Evolutionary conservation across 2,329 filamentous ascomycete species (phyloP).

Genomic region (Ophiobolus disseminans): DNA sequence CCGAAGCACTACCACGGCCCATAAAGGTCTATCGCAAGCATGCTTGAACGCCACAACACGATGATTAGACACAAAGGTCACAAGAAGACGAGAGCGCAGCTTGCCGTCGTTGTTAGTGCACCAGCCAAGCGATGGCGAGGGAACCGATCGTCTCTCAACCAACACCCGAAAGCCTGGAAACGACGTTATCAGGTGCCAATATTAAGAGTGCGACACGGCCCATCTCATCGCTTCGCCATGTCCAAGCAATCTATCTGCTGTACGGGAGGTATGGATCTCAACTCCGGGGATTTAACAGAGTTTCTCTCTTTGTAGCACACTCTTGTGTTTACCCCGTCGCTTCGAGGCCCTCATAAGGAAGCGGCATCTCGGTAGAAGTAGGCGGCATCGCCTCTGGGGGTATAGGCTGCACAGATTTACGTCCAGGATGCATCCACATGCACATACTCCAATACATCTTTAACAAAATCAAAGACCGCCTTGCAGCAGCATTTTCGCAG

Average conservation of each 20-base stretch:
- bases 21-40: slow-evolving; percentile 45
- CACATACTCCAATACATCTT: background rate
- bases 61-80: background rate
- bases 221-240: slow-evolving; percentile 13
- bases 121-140: no score
- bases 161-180: slow-evolving; percentile 11
- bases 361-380: background rate
- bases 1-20: slow-evolving; percentile 38
- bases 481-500: no score
- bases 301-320: slow-evolving; percentile 1
- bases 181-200: slow-evolving; percentile 2
- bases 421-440: no score
- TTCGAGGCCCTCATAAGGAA: background rate
- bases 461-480: no score
- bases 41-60: slow-evolving; percentile 7
- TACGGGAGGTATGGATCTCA: slow-evolving; percentile 12
- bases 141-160: no score
- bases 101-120: no score
- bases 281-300: slow-evolving; percentile 6
- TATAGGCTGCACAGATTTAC: no score
- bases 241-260: slow-evolving; percentile 15
- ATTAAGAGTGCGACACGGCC: slow-evolving; percentile 5
- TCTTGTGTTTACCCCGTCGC: slow-evolving; percentile 3
- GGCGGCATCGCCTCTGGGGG: no score
- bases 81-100: no score